These are phyloP conservation scores for Athelia psychrophila DNA, from an alignment of 1,284 basidiomycete genomes.

Conservation along the genomic window DNA sequence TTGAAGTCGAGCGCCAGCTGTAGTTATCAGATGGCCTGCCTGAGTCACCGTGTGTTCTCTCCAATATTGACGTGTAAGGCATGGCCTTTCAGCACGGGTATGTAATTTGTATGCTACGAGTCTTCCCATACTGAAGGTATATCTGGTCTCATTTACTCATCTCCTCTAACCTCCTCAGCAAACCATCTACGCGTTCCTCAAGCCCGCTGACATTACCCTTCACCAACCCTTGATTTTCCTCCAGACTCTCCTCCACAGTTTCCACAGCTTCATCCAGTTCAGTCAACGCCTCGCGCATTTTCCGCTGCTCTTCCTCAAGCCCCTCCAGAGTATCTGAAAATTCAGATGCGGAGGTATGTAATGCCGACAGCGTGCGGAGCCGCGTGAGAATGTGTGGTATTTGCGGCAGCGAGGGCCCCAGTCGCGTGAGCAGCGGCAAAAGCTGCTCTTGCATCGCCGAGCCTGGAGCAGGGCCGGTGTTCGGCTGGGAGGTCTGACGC, in stretches of 20 bases:
- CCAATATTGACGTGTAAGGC: too few relatives aligned
- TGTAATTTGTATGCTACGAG: too few relatives aligned
- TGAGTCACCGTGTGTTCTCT: too few relatives aligned
- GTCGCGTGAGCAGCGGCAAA: conserved; percentile 75
- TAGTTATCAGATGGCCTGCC: too few relatives aligned
- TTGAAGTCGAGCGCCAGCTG: too few relatives aligned
- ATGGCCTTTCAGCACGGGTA: too few relatives aligned
- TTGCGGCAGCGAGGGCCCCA: conserved; percentile 87
- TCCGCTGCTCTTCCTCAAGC: conserved; percentile 72
- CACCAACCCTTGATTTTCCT: conserved; percentile 72
- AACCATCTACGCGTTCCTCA: conserved; percentile 57
- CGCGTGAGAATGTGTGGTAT: conserved; percentile 90
- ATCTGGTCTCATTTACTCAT: conserved; percentile 9
- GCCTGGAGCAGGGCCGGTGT: conserved; percentile 22
- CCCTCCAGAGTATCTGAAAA: conserved; percentile 70
- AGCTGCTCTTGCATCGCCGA: conserved; percentile 62
- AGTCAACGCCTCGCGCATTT: conserved; percentile 56
- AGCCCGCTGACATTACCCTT: conserved; percentile 70
- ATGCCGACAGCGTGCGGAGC: conserved; percentile 75
- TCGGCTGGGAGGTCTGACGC: conserved; percentile 37
- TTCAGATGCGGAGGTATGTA: conserved; percentile 81
- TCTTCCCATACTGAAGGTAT: too few relatives aligned
- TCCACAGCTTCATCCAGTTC: conserved; percentile 71
- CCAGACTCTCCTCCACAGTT: conserved; percentile 73
- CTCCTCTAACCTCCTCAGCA: conserved; percentile 51